Conservation (phyloP, 2,329 filamentous ascomycete genomes). For the Hymenoscyphus fructigenus region DNA sequence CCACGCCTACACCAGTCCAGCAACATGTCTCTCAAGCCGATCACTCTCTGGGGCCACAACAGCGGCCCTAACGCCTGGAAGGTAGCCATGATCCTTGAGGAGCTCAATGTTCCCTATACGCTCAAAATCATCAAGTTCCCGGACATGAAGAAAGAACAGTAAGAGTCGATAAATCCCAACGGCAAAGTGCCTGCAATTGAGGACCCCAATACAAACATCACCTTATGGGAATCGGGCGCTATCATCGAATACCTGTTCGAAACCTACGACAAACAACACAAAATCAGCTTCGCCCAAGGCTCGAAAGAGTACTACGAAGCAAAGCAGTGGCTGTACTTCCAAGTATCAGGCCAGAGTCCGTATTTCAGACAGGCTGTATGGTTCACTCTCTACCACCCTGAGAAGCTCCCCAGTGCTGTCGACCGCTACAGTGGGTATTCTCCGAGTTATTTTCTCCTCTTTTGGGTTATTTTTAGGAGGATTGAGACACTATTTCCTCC, state of each 20-base stretch:
- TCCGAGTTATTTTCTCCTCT: too few relatives aligned
- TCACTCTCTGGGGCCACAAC: constrained; percentile 12
- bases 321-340: constrained; percentile 42
- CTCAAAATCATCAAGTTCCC: constrained; percentile 7
- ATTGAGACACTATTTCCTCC: too few relatives aligned
- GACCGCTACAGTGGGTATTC: constrained; percentile 47
- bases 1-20: constrained; percentile 7
- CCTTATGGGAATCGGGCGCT: constrained; percentile 1
- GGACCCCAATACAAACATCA: constrained; percentile 9
- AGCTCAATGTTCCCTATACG: constrained; percentile 5
- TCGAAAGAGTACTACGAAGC: constrained; percentile 33
- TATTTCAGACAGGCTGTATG: constrained; percentile 41
- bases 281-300: constrained; percentile 2
- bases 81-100: constrained; percentile 6
- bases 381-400: constrained; percentile 37
- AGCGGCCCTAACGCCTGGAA: constrained; percentile 10
- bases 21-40: constrained; percentile 16
- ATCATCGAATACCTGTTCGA: constrained; percentile 10
- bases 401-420: constrained; percentile 44
- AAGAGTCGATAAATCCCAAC: constrained; percentile 7
- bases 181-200: constrained; percentile 6
- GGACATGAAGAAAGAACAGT: constrained; percentile 3
- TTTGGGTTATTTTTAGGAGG: too few relatives aligned
- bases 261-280: constrained; percentile 7
- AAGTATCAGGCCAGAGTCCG: constrained; percentile 39